Evolutionary conservation across 352 stramenopile genomes (phyloP).

Genomic region (Phytopythium mirpurense): DNA sequence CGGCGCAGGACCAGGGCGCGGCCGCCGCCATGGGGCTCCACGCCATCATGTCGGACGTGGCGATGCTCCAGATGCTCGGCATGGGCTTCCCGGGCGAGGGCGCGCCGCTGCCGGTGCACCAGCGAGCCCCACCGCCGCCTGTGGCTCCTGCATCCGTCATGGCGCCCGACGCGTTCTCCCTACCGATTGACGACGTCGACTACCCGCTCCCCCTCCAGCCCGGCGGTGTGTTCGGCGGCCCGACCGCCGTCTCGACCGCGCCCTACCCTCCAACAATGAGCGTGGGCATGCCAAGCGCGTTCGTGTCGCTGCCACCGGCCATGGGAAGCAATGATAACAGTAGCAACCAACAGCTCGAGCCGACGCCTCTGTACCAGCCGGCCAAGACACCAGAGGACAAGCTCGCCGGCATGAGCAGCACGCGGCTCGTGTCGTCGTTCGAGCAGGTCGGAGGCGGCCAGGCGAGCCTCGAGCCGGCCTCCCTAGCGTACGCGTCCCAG

Average conservation of each 20-base stretch:
- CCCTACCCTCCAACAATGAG: neutral
- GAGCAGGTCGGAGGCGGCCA: neutral
- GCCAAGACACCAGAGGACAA: neutral
- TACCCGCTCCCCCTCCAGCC: slow-evolving; percentile 9
- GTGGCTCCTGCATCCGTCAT: slow-evolving; percentile 7
- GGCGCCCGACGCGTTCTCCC: slow-evolving; percentile 12
- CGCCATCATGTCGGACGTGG: slow-evolving; percentile 9
- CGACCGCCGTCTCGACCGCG: too few species aligned
- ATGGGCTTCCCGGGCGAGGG: slow-evolving; percentile 5
- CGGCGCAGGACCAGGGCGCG: slow-evolving; percentile 9
- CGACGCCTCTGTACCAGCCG: slow-evolving; percentile 8
- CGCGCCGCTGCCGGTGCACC: neutral
- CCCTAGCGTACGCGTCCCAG: slow-evolving; percentile 9
- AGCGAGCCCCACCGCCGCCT: neutral
- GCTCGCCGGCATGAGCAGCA: slow-evolving; percentile 14
- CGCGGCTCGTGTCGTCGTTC: neutral
- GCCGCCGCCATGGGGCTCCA: slow-evolving; percentile 12
- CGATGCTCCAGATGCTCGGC: slow-evolving; percentile 6
- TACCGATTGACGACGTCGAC: slow-evolving; percentile 18
- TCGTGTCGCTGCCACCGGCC: neutral
- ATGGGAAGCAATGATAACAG: slow-evolving; percentile 10
- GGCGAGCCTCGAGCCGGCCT: slow-evolving; percentile 1
- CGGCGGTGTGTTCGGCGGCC: slow-evolving; percentile 3
- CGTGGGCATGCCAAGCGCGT: neutral
- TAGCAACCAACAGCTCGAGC: slow-evolving; percentile 3